phyloP scores from a whole-genome alignment of 768 basidiomycete genomes.

The Rhizopogon vinicolor region DNA sequence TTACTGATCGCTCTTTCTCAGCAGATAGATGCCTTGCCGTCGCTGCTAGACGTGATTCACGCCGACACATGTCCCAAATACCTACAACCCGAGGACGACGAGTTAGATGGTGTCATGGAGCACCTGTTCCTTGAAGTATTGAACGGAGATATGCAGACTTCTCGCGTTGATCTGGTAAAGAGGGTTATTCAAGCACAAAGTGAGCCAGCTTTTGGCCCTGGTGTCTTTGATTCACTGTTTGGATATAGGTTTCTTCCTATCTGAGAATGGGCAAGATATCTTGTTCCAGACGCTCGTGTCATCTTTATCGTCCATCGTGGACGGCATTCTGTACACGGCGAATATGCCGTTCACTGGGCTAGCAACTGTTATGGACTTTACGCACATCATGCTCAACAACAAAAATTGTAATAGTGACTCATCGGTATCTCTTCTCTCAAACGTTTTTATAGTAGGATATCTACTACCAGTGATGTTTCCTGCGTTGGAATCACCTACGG shows the following conservation, averaged over 20 bases:
- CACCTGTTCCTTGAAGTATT: constrained; percentile 36
- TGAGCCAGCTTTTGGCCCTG: constrained; percentile 12
- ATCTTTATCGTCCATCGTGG: constrained; percentile 32
- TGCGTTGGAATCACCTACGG: constrained; percentile 12
- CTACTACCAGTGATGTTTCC: constrained; percentile 35
- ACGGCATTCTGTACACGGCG: constrained; percentile 26
- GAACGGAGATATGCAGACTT: constrained; percentile 15
- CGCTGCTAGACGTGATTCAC: constrained; percentile 39
- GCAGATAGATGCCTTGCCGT: constrained; percentile 25
- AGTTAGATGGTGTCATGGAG: constrained; percentile 42
- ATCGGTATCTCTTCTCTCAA: constrained; percentile 28
- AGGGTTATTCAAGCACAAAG: constrained; percentile 39
- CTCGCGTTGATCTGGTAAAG: constrained; percentile 29
- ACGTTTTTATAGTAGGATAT: constrained; percentile 45
- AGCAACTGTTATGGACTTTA: constrained; percentile 27
- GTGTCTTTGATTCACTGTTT: not conserved
- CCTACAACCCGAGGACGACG: constrained; percentile 37
- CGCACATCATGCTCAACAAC: constrained; percentile 24
- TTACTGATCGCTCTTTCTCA: constrained; percentile 41
- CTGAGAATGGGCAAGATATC: constrained; percentile 25
- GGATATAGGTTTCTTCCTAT: constrained; percentile 23
- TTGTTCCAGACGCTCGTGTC: constrained; percentile 30
- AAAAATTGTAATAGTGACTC: constrained; percentile 3
- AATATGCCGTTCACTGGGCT: constrained; percentile 13
- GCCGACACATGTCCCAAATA: constrained; percentile 36